Base-by-base conservation (phyloP, 305 asterid genomes). In the Solanum chacoense region DNA sequence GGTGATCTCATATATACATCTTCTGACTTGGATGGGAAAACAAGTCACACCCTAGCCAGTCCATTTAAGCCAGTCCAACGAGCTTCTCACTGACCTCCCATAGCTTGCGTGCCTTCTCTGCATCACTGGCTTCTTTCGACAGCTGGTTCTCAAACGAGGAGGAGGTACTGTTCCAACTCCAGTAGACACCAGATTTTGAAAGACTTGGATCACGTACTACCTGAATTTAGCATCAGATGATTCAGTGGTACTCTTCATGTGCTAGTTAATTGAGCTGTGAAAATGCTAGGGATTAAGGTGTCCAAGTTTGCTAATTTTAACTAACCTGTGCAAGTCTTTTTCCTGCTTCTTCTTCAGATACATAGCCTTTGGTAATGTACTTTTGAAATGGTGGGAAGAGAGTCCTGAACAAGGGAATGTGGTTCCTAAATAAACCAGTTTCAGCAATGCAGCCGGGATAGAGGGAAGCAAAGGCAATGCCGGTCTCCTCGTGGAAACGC, bases 381-480 rank as follows among this genome's bases (percentile, higher is more conserved):
- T 92, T 97, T 92, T 97, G 99, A 92, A 97, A 97, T 1, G 98
- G 98, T 6, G 99, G 99, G 93, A 97, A 97, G 72, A 97, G 98
- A 20, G 90, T 45, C 93, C 99, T 92, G 93, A 97, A 97, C 92
- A 97, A 89, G 36, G 99, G 97, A 50, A 96, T 90, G 92, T 97
- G 99, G 90, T 97, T 97, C 90, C 99, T 92, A 89, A 97, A 97
- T 36, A 97, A 87, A 63, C 98, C 99, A 3, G 99, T 97, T 81
- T 95, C 96, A 2, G 99, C 99, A 34, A 96, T 97, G 92, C 99
- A 97, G n/a, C 99, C 99, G 0, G 99, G 99, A 91, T 97, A 97
- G 86, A 97, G 98, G 22, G 99, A 97, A 26, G 99, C 92, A 32
- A 97, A 97, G 37, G 95, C 40, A 84, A 97, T 90, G 35, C 96